phyloP scores from a whole-genome alignment of 306 rosid genomes.

The Prunus mongolica region DNA sequence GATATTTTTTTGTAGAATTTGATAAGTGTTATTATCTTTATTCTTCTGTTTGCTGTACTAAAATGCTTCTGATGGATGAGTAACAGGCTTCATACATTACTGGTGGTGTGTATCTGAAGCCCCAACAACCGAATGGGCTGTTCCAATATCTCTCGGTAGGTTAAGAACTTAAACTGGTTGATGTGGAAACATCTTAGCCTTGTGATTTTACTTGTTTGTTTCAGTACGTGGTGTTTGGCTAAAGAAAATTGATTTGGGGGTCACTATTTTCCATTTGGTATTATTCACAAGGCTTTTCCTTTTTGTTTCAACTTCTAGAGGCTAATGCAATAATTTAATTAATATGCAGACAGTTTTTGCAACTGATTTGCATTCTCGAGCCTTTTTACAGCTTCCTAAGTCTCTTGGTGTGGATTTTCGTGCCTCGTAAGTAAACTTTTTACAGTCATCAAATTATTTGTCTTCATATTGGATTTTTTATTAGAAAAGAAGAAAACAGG shows the following conservation, averaged over 20 bases:
- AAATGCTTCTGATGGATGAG: constrained; percentile 27
- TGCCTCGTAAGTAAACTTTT: constrained; percentile 75
- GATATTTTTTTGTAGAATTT: constrained; percentile 19
- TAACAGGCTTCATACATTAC: constrained; percentile 89
- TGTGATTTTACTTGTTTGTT: background rate
- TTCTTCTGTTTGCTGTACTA: constrained; percentile 14
- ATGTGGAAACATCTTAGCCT: background rate
- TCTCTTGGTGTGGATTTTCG: constrained; percentile 96
- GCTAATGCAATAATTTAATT: constrained; percentile 17
- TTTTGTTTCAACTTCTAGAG: constrained; percentile 2
- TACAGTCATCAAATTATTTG: background rate
- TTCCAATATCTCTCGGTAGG: constrained; percentile 92
- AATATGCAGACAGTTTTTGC: constrained; percentile 84
- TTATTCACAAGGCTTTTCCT: background rate
- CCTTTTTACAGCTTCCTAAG: constrained; percentile 86
- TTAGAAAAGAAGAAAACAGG: background rate
- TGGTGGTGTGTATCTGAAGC: constrained; percentile 89
- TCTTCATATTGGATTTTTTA: background rate
- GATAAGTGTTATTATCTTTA: constrained; percentile 1
- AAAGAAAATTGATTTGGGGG: background rate
- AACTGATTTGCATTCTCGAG: constrained; percentile 90
- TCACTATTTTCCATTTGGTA: background rate
- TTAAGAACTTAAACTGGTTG: constrained; percentile 19
- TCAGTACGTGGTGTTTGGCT: background rate
- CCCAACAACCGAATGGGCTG: constrained; percentile 79